Evolutionary conservation across 257 asterid species (phyloP).

Genomic region (Solanum appendiculatum): DNA sequence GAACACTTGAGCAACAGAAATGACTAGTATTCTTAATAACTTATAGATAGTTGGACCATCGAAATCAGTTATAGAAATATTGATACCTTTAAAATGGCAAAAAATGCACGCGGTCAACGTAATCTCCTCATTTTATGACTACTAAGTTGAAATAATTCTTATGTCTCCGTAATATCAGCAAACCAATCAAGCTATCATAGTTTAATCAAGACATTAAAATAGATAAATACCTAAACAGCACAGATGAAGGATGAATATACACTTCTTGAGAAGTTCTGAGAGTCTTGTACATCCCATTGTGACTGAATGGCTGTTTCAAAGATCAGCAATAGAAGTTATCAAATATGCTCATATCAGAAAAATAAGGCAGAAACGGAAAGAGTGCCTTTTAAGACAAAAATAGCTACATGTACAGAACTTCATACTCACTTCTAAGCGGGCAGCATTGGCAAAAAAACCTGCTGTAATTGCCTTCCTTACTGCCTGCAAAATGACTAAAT

Average conservation of each 20-base stretch:
- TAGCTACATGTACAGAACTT: not conserved
- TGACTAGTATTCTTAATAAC: not conserved
- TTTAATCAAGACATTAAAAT: too few relatives aligned
- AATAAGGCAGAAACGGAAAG: not conserved
- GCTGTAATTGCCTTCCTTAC: slow-evolving; percentile 82
- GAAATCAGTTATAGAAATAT: not conserved
- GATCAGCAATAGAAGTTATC: not conserved
- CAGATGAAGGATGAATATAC: slow-evolving; percentile 90
- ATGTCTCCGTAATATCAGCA: not conserved
- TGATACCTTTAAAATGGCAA: not conserved
- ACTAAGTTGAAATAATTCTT: too few relatives aligned
- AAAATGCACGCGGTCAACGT: not conserved
- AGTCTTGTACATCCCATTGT: slow-evolving; percentile 84
- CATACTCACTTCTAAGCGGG: slow-evolving; percentile 75
- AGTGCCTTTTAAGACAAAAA: not conserved
- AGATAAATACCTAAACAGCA: slow-evolving; percentile 64
- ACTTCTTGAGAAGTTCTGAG: slow-evolving; percentile 88
- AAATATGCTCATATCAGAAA: not conserved
- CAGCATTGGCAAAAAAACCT: slow-evolving; percentile 90
- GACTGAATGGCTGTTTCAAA: slow-evolving; percentile 59
- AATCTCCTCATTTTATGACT: not conserved
- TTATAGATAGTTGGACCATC: not conserved
- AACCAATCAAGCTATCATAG: not conserved
- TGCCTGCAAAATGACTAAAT: slow-evolving; percentile 38
- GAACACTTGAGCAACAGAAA: not conserved